A percentile compares a stretch with the other conserved stretches of the same genome.
Conservation (phyloP, 257 asterid genomes). For the Coffea eugenioides region DNA sequence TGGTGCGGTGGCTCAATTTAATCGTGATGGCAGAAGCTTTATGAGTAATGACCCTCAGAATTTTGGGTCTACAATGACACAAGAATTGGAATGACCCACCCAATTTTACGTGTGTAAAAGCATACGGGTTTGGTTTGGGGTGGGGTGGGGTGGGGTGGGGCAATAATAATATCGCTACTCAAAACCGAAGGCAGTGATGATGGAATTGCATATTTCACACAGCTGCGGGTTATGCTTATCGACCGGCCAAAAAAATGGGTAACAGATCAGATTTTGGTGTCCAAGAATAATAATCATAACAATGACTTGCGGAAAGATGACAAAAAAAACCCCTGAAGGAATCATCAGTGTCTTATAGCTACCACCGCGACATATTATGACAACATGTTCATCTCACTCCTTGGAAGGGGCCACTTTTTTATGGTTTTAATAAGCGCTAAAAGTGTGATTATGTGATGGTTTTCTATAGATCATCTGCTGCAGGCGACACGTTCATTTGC, state of each 20-base stretch:
- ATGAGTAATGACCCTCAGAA: slow-evolving; percentile 3
- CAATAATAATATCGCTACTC: background rate
- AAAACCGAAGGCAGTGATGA: background rate
- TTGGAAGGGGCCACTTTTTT: background rate
- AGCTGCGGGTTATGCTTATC: background rate
- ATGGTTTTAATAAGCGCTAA: background rate
- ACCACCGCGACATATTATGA: slow-evolving; percentile 4
- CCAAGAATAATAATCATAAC: background rate
- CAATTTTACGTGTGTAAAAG: slow-evolving; percentile 1
- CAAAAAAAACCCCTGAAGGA: slow-evolving; percentile 9
- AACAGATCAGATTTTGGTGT: slow-evolving; percentile 14
- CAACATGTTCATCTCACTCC: background rate
- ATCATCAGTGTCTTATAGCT: slow-evolving; percentile 7
- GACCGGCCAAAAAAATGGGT: background rate
- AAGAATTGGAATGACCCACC: slow-evolving; percentile 10
- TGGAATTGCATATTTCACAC: background rate
- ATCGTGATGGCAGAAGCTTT: background rate
- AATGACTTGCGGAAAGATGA: slow-evolving; percentile 10
- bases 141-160: background rate
- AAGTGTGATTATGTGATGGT: background rate
- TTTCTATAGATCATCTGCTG: background rate
- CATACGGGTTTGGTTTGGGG: background rate
- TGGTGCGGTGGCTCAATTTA: background rate
- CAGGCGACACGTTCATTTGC: background rate
- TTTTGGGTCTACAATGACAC: slow-evolving; percentile 12